These are phyloP conservation scores for Cladosporium halotolerans DNA, from an alignment of 2,329 filamentous ascomycete genomes.

Conservation along the genomic window DNA sequence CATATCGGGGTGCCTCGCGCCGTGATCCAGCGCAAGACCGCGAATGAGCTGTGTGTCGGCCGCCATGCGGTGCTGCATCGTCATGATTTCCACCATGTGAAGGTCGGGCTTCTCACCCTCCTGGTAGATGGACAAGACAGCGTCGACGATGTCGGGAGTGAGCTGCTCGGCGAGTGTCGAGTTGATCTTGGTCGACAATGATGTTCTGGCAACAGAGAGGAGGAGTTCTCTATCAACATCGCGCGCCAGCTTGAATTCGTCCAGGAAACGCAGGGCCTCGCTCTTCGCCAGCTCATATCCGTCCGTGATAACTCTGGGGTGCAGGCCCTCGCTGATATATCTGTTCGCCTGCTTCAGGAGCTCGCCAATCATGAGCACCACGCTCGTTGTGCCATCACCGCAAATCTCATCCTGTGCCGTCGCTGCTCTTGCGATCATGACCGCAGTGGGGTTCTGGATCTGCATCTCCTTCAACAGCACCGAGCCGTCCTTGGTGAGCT, in stretches of 20 bases:
- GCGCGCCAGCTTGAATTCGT: conserved; percentile 81
- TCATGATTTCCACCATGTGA: conserved; percentile 99
- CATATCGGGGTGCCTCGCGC: conserved; percentile 96
- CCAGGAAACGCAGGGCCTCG: conserved; percentile 90
- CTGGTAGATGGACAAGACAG: conserved; percentile 89
- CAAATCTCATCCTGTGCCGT: conserved; percentile 98
- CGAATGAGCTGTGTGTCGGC: conserved; percentile 94
- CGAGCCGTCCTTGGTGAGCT: conserved; percentile 97
- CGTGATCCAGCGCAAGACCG: conserved; percentile 88
- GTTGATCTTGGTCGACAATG: conserved; percentile 92
- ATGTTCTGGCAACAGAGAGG: conserved; percentile 86
- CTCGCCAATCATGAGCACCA: conserved; percentile 91
- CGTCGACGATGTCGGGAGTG: conserved; percentile 91
- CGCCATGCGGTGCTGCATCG: conserved; percentile 96
- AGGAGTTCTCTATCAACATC: conserved; percentile 91
- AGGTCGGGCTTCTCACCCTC: conserved; percentile 86
- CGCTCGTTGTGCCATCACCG: conserved; percentile 94
- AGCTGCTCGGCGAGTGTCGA: conserved; percentile 80
- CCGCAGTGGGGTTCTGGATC: conserved; percentile 97
- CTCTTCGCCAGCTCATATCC: conserved; percentile 95
- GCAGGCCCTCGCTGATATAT: conserved; percentile 93
- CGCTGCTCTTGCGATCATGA: conserved; percentile 72
- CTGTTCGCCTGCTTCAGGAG: conserved; percentile 95
- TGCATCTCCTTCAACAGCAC: conserved; percentile 73
- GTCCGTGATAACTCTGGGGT: conserved; percentile 93